Evolutionary conservation across 352 stramenopile genomes (phyloP).

Genomic region (Albugo laibachii): DNA sequence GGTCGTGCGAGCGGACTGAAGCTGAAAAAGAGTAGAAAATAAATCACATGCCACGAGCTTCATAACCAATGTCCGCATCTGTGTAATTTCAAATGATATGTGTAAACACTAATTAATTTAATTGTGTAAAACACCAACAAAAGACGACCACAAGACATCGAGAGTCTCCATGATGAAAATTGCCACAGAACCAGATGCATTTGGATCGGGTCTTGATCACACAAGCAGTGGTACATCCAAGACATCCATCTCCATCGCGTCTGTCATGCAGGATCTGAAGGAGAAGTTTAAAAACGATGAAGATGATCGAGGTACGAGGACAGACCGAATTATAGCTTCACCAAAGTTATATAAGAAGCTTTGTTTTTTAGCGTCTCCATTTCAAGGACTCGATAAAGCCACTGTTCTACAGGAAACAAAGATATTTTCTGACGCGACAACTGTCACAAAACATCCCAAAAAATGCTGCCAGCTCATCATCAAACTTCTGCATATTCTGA

Average conservation of each 20-base stretch:
- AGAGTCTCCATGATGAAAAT: too few species aligned
- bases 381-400: conserved; percentile 88
- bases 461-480: conserved; percentile 99
- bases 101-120: too few species aligned
- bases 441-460: conserved; percentile 91
- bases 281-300: conserved; percentile 99
- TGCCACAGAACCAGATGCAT: too few species aligned
- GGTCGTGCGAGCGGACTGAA: conserved; percentile 7
- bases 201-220: too few species aligned
- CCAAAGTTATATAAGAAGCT: neutral
- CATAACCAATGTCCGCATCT: too few species aligned
- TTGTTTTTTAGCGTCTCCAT: conserved; percentile 58
- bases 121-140: too few species aligned
- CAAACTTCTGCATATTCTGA: conserved; percentile 96
- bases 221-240: too few species aligned
- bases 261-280: conserved; percentile 88
- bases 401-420: conserved; percentile 95
- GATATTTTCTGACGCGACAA: conserved; percentile 96
- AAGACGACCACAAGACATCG: too few species aligned
- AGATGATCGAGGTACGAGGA: conserved; percentile 70
- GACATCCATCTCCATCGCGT: conserved; percentile 36
- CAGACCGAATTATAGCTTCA: neutral
- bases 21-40: neutral
- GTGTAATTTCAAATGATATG: too few species aligned
- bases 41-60: neutral